These are phyloP conservation scores for Lactarius quietus DNA, from an alignment of 768 basidiomycete species.

Conservation along the genomic window DNA sequence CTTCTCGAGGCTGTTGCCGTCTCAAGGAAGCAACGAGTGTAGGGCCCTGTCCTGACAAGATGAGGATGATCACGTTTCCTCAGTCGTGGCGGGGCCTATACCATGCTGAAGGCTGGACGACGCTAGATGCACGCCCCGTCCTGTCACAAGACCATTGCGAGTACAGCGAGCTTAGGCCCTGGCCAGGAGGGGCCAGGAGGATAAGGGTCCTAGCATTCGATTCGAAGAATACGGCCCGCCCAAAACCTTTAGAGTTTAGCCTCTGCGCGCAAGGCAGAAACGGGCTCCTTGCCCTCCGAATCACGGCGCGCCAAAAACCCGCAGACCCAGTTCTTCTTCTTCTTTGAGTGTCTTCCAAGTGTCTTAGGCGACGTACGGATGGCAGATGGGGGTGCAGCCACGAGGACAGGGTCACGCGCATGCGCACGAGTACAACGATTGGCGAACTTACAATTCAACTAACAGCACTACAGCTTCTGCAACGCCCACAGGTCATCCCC, in stretches of 20 bases:
- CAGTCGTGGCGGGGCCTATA: conserved; percentile 2
- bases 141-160: conserved; percentile 1
- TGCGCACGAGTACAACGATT: neutral
- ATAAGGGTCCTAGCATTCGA: neutral
- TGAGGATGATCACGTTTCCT: neutral
- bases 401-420: neutral
- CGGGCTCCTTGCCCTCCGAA: neutral
- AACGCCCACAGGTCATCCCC: conserved; percentile 86
- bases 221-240: neutral
- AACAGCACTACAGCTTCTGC: conserved; percentile 47
- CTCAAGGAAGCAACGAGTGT: too few species aligned
- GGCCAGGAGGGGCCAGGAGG: neutral
- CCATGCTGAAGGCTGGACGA: neutral
- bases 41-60: neutral
- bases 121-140: neutral
- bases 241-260: conserved; percentile 15
- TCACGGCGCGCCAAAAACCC: neutral
- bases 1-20: too few species aligned
- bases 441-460: neutral
- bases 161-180: neutral
- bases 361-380: too few species aligned
- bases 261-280: conserved; percentile 6
- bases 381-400: neutral
- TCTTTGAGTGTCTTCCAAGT: too few species aligned
- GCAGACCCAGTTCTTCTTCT: neutral